Conservation (phyloP, 306 rosid genomes). For the Myrica gale region DNA sequence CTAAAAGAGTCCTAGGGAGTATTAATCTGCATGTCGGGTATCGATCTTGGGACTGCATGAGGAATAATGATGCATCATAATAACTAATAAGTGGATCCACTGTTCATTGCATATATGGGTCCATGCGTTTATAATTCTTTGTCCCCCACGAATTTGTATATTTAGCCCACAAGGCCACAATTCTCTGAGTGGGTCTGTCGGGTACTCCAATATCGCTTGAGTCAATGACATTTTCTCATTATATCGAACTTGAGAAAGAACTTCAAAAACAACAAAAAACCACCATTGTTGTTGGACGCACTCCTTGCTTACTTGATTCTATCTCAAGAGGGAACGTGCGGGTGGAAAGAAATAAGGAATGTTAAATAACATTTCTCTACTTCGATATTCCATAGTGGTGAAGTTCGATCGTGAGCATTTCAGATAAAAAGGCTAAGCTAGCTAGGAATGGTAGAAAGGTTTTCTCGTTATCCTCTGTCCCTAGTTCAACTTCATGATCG, state of each 20-base stretch:
- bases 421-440: not conserved
- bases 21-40: not conserved
- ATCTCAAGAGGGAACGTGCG: no score
- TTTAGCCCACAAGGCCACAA: no score
- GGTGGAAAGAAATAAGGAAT: not conserved
- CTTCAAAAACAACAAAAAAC: no score
- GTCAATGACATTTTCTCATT: slow-evolving; percentile 1
- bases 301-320: no score
- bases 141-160: not conserved
- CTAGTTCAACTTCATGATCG: slow-evolving; percentile 10
- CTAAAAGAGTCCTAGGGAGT: no score
- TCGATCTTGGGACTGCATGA: not conserved
- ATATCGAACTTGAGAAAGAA: not conserved
- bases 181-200: slow-evolving; percentile 33
- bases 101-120: slow-evolving; percentile 31
- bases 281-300: no score
- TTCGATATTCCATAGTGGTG: not conserved
- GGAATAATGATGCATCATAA: slow-evolving; percentile 9
- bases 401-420: not conserved
- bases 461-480: not conserved
- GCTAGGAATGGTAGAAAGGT: not conserved
- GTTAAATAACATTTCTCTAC: no score
- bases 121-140: slow-evolving; percentile 24
- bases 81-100: slow-evolving; percentile 2
- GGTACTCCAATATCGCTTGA: slow-evolving; percentile 22